Conservation (phyloP, 176 grass and related monocot species). For the Eremochloa ophiuroides region DNA sequence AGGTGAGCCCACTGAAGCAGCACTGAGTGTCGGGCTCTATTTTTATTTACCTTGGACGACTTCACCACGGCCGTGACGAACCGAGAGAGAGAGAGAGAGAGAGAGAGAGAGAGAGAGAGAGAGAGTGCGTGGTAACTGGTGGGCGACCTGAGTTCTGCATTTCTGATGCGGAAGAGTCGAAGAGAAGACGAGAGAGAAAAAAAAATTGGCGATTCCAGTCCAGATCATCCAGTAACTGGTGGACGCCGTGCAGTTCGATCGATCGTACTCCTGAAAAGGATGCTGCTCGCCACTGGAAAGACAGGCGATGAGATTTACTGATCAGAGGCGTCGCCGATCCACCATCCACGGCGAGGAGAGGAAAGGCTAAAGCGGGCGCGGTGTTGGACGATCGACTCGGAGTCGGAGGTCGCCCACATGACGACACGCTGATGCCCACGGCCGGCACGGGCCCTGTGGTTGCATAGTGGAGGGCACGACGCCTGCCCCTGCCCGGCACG, state of each 20-base stretch:
- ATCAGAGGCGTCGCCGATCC: background rate
- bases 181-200: background rate
- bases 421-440: conserved; percentile 21
- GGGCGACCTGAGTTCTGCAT: background rate
- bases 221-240: conserved; percentile 32
- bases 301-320: background rate
- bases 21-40: background rate
- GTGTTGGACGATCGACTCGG: background rate
- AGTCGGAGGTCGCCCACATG: background rate
- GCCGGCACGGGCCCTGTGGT: conserved; percentile 11
- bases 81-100: too few species aligned
- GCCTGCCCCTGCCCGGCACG: background rate
- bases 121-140: background rate
- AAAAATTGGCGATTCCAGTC: background rate
- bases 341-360: background rate
- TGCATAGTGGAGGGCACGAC: conserved; percentile 16
- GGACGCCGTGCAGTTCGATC: conserved; percentile 18
- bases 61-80: background rate
- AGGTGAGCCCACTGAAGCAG: background rate
- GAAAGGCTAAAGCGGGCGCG: background rate
- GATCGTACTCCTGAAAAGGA: background rate
- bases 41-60: background rate
- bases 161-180: background rate
- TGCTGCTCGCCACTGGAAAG: conserved; percentile 40
- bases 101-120: too few species aligned